Percentiles rank a stretch among this genome's conserved stretches.
These are phyloP conservation scores for Pseudozyma pruni DNA, from an alignment of 1,284 basidiomycete species.

Conservation along the genomic window DNA sequence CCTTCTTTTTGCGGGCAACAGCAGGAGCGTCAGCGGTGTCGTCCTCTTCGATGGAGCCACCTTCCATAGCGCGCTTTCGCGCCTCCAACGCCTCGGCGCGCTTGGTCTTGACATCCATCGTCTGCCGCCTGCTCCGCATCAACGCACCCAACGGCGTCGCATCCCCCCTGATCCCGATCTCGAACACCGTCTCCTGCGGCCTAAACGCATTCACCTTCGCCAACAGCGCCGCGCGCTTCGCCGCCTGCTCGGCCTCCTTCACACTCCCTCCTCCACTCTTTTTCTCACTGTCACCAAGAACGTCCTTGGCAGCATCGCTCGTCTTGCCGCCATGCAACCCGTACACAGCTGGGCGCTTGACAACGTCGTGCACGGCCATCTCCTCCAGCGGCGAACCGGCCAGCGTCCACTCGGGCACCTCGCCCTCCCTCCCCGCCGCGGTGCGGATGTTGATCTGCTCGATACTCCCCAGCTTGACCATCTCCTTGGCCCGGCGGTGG, in stretches of 20 bases:
- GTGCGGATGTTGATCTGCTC: conserved; percentile 52
- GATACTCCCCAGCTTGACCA: conserved; percentile 73
- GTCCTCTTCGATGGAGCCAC: conserved; percentile 25
- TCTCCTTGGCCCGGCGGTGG: conserved; percentile 88
- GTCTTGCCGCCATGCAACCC: conserved; percentile 38
- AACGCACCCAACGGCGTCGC: conserved; percentile 70
- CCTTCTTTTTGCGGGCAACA: conserved; percentile 4
- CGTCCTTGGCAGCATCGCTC: conserved; percentile 10
- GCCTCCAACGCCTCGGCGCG: conserved; percentile 68
- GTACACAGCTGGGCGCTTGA: conserved; percentile 58
- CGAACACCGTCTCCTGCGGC: conserved; percentile 90
- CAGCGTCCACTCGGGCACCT: conserved; percentile 73
- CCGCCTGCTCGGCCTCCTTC: conserved; percentile 71
- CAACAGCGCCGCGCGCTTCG: conserved; percentile 76
- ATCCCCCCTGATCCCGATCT: conserved; percentile 82
- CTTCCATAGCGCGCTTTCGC: conserved; percentile 60
- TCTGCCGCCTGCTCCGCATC: conserved; percentile 89
- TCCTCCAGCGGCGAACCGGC: conserved; percentile 74
- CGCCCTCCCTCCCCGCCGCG: conserved; percentile 23
- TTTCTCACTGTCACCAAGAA: conserved; percentile 8
- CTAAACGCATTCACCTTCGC: conserved; percentile 82
- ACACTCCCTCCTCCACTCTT: not conserved
- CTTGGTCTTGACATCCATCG: conserved; percentile 73
- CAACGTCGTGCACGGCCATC: conserved; percentile 76
- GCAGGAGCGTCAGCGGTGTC: conserved; percentile 1